Conservation (phyloP, 192 early-diverging fungal species). For the Podila minutissima region DNA sequence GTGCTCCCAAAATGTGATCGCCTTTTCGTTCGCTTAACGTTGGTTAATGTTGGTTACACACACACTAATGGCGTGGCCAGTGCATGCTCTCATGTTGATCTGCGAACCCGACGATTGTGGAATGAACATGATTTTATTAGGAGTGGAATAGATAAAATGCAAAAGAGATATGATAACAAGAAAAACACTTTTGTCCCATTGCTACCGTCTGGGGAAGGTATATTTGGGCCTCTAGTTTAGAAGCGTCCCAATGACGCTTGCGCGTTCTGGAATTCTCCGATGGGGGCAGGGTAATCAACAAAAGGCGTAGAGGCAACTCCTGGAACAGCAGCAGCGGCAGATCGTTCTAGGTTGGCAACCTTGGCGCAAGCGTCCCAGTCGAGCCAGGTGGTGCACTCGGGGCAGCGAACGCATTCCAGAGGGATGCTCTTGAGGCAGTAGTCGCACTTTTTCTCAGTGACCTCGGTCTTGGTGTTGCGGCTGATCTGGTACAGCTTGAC, state of each 20-base stretch:
- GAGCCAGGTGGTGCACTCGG: slow-evolving; percentile 53
- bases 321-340: slow-evolving; percentile 7
- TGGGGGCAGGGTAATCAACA: not conserved
- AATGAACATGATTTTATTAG: no score
- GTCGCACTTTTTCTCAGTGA: slow-evolving; percentile 41
- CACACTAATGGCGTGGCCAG: no score
- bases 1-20: no score
- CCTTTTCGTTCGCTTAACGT: no score
- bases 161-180: no score
- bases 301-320: not conserved
- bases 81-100: no score
- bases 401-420: slow-evolving; percentile 39
- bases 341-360: slow-evolving; percentile 12
- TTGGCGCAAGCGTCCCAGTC: slow-evolving; percentile 51
- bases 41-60: no score
- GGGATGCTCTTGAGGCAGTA: slow-evolving; percentile 47
- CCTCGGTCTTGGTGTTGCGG: slow-evolving; percentile 23
- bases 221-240: not conserved
- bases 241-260: not conserved
- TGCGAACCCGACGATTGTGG: no score
- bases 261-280: not conserved
- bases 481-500: slow-evolving; percentile 57
- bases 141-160: no score
- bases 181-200: no score
- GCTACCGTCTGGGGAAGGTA: no score